Conservation (phyloP, 1,139 yeast genomes). For the Pichia sp. region DNA sequence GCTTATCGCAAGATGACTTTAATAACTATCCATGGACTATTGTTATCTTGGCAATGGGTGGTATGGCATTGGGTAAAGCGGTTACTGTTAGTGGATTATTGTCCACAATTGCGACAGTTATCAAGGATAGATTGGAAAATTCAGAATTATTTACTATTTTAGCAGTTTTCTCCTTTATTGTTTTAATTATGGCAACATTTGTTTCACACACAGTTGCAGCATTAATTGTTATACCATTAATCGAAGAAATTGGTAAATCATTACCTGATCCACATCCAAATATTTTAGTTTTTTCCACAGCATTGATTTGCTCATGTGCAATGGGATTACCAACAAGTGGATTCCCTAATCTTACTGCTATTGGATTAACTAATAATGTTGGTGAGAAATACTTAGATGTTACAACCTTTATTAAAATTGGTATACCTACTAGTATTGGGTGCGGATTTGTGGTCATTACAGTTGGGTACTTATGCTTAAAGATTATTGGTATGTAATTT, state of each 20-base stretch:
- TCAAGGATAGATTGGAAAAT: slow-evolving; percentile 54
- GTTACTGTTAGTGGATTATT: slow-evolving; percentile 83
- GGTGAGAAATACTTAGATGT: slow-evolving; percentile 84
- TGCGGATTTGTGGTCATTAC: slow-evolving; percentile 64
- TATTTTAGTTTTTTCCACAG: slow-evolving; percentile 74
- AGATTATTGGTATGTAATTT: slow-evolving; percentile 22
- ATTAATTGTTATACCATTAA: slow-evolving; percentile 78
- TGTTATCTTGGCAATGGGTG: slow-evolving; percentile 93
- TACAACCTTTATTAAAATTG: slow-evolving; percentile 74
- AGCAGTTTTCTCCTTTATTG: slow-evolving; percentile 69
- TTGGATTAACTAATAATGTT: slow-evolving; percentile 82
- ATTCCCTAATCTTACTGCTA: slow-evolving; percentile 93
- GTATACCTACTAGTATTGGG: slow-evolving; percentile 77
- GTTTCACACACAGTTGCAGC: slow-evolving; percentile 97
- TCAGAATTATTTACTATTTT: slow-evolving; percentile 63
- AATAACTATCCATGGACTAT: slow-evolving; percentile 94
- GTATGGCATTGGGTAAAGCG: slow-evolving; percentile 87
- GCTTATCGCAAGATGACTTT: slow-evolving; percentile 76
- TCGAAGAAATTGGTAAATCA: slow-evolving; percentile 75
- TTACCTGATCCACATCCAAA: slow-evolving; percentile 67
- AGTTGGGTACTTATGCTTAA: slow-evolving; percentile 75
- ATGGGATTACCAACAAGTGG: slow-evolving; percentile 97
- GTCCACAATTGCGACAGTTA: slow-evolving; percentile 64
- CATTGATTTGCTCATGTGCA: slow-evolving; percentile 81
- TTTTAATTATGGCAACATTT: slow-evolving; percentile 82